Base-by-base conservation (phyloP, 805 yeast species). In the Yamadazyma philogaea region DNA sequence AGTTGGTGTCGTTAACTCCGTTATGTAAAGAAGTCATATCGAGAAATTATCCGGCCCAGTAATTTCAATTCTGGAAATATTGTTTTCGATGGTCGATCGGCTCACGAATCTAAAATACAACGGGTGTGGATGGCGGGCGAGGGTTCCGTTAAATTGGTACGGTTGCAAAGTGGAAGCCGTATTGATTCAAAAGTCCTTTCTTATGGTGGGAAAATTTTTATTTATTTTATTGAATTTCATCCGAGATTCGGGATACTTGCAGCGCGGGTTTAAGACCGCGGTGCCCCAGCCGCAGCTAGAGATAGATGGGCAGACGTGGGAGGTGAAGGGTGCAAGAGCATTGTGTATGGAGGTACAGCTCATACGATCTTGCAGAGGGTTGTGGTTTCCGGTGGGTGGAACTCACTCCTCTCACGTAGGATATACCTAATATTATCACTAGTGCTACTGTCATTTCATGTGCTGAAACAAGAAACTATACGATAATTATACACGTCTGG, bases 21-120 rank as follows among this genome's bases (percentile, higher is more conserved):
- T 51, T 53, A 31, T 60, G 65, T 45, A 61, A 52, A n/a, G 66
- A 60, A 16, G 65, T 57, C 64, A 57, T 58, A 7, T 28, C 45
- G 32, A 36, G 32, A 11, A 14, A n/a, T 21, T 36, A 18, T 36
- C 12, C n/a, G n/a, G 38, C 12, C 28, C 28, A 24, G 28, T n/a
- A n/a, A n/a, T 24, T 5, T 24, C 10, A 24, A 5, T 24, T 24
- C 28, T 8, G 28, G 38, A n/a, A 34, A n/a, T 32, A 17, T 33
- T 17, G 7, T 33, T 33, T n/a, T 19, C 14, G 11, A 30, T 14
- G 16, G 20, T 19, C 19, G 14, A 14, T 30, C 19, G n/a, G 18
- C 19, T 11, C 28, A 24, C 28, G 12, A 24, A 11, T 24, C 12
- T 24, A n/a, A n/a, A 11, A 24, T 24, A 24, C 3, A 3, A 24